Evolutionary conservation across 2,329 filamentous ascomycete genomes (phyloP).

Genomic region (Lasiodiplodia citricola): DNA sequence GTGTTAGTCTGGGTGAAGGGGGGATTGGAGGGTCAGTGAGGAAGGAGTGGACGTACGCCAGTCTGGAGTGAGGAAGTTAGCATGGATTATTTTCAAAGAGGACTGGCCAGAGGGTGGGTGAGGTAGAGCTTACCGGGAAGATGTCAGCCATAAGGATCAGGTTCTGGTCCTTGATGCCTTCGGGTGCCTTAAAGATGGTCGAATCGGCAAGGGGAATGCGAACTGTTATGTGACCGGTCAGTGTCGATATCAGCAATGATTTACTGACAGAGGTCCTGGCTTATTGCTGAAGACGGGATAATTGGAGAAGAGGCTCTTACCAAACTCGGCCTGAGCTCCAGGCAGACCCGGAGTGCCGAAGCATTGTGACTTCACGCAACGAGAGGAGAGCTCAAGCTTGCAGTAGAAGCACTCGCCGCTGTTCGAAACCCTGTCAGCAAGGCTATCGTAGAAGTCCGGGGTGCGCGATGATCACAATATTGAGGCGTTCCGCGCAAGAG

Average conservation of each 20-base stretch:
- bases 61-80: constrained; percentile 1
- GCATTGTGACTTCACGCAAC: constrained; percentile 72
- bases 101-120: too few species aligned
- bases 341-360: constrained; percentile 76
- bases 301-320: neutral
- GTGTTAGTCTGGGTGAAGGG: neutral
- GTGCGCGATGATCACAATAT: neutral
- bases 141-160: constrained; percentile 92
- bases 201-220: constrained; percentile 81
- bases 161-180: constrained; percentile 72
- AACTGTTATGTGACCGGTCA: constrained; percentile 30
- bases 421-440: constrained; percentile 19
- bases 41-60: neutral
- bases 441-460: neutral
- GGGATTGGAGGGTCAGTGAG: neutral
- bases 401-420: constrained; percentile 81
- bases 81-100: too few species aligned
- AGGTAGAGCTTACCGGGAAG: constrained; percentile 69
- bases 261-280: neutral
- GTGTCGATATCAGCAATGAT: neutral
- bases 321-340: constrained; percentile 82
- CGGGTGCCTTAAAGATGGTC: constrained; percentile 75
- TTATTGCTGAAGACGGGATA: neutral
- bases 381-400: constrained; percentile 74
- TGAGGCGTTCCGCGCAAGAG: neutral